Base-by-base conservation (phyloP, 306 rosid genomes). In the Prunus salicina region DNA sequence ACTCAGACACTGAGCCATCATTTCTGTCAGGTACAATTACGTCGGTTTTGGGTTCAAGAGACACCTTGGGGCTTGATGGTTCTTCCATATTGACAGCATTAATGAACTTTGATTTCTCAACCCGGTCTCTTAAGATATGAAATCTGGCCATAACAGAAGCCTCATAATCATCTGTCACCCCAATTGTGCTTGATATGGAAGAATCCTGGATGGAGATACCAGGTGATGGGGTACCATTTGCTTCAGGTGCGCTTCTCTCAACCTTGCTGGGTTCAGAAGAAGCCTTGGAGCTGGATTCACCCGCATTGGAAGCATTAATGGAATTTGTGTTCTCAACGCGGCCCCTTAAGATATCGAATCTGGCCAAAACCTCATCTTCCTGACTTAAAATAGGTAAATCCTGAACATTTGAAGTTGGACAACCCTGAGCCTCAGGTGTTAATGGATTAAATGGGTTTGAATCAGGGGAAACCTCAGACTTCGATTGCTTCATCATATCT, bases 71-170 rank as follows among this genome's bases (percentile, higher is more conserved):
- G 73, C 41, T 76, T 15, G 64, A 43, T 65, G 55, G 7, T 13
- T 76, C 43, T 27, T 64, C 72, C 79, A 52, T 46, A 52, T 6
- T 30, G 64, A 55, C 79, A 27, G 30, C 62, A 58, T 67, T 71
- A 67, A 24, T 46, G 69, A 73, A 60, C 62, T 73, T 61, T 2
- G 77, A 81, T 50, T 78, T 72, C 63, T 83, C 86, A 24, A 11
- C 83, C 58, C 86, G 82, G 64, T 84, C 30, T 76, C 80, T 78
- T 28, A 89, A 74, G 82, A 85, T 77, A 66, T 25, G 84, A 77
- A 87, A 84, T 78, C 91, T 73, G 64, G 88, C 88, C 90, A 82
- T 72, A 65, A 87, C 86, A 46, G 93, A 91, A 86, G 86, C 85
- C 79, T 86, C 96, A 16, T 77, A 74, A 74, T 86, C 85, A 65